Evolutionary conservation across 352 stramenopile genomes (phyloP), one percentile per base, ranked within the genome.

Genomic region (Globisporangium megalacanthum): DNA sequence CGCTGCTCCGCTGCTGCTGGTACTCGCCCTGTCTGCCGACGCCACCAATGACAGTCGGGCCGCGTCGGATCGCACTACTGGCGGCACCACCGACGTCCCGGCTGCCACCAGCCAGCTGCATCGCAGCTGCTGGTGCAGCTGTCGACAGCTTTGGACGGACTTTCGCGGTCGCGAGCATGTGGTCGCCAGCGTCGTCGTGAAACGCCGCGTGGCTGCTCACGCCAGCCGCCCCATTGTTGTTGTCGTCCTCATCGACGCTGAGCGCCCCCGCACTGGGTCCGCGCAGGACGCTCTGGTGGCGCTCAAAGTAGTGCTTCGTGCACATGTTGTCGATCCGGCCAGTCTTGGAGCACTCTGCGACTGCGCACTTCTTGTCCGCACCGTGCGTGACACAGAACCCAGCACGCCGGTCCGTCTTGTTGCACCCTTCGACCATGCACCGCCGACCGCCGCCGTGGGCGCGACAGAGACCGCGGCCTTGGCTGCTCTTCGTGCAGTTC

Each of bases 401-500:
- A 13, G 7, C 35, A 13, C 35, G 35, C 7, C 35, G 55, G 35
- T 39, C 35, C 35, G 35, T 39, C 35, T 39, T 39, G 35, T 39
- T 39, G 35, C 35, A 13, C 2, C 35, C 35, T 39, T 39, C 78
- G 22, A 92, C 69, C 69, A 88, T 88, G 64, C 87, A 96, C 20
- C 83, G 83, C 15, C 83, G 69, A 0, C 87, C 87, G 35, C 87
- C 87, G 46, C 87, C 86, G 46, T 96, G 86, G 8, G 86, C 83
- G 44, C 83, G 85, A 53, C 86, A 96, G 7, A 92, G 63, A 17
- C 87, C 87, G 8, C 80, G 76, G 13, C 87, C 87, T 54, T 96
- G 87, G 15, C 83, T 92, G 54, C 86, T 93, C 73, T 95, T 96
- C 22, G 77, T 87, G 57, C 84, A 94, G 52, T 88, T 88, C 7